Base-by-base conservation (phyloP, 208 protist genomes). In the Acanthamoeba rhysodes region DNA sequence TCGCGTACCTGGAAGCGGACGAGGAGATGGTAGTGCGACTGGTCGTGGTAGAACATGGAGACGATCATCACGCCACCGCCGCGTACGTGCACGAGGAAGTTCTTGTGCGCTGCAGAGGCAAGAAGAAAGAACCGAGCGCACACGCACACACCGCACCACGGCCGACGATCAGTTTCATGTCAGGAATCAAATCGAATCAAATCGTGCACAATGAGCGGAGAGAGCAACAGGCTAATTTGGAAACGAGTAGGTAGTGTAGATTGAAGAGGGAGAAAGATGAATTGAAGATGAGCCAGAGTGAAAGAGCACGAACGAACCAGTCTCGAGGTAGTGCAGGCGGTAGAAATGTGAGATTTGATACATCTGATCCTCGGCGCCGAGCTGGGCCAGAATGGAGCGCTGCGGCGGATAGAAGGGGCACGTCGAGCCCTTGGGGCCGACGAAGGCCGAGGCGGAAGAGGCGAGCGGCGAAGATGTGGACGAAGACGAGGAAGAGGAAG, bases 311-410 rank as follows among this genome's bases (percentile, higher is more conserved):
- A n/a, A n/a, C n/a, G n/a, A 37, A 80, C 72, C 72, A 27, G 72
- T 80, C 24, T 80, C 72, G 34, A 80, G 72, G 72, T 50, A 80
- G 32, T 80, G 37, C 24, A 37, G 32, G 29, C 72, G 72, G 32
- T 80, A 80, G n/a, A 80, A 80, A 29, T 80, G 72, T 27, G 72
- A 80, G 32, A 80, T 80, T 48, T 80, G 72, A 29, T 80, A 80
- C 37, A 50, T 20, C n/a, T 48, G 72, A 20, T 80, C 72, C 37
- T 80, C 72, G 24, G 72, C n/a, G 1, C 37, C 72, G 72, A 80
- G 72, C 32, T 80, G 72, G 4, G 72, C 72, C 34, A 80, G 32
- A 48, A 48, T 20, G 34, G 72, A 80, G 34, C 72, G 72, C 18
- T 48, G 29, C 27, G 72, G 34, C 5, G 72, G 72, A 14, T 50